Evolutionary conservation across 176 grass and related monocot species (phyloP), one percentile per base, ranked within the genome.

Genomic region (Puccinellia tenuiflora): DNA sequence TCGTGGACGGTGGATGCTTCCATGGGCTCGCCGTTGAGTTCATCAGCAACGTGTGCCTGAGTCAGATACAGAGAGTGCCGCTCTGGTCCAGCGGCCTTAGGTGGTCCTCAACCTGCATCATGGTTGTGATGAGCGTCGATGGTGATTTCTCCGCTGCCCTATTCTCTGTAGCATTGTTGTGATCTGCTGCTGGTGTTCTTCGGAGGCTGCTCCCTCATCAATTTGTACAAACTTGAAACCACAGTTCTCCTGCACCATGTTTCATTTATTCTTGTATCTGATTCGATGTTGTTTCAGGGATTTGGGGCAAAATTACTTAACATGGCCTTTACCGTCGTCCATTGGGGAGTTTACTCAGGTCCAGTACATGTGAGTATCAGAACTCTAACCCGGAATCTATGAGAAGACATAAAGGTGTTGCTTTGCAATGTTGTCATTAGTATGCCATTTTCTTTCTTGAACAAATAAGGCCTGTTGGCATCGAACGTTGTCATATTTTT

Each of bases 301-400:
- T 35, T 86, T 97, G 38, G 0, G 0, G 7, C 83, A 87, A 68
- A 97, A 92, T 30, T 92, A 88, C 26, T 78, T 97, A 68, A 97
- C 91, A 12, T 91, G 90, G 33, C 33, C 33, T 34, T 34, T 97
- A 63, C 94, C 94, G 7, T 76, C 91, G 16, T 97, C 94, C 34
- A 72, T 97, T 3, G 94, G n/a, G n/a, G n/a, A n/a, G n/a, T n/a
- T n/a, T n/a, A n/a, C 87, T 25, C 75, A 60, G 56, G 73, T 97
- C 89, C 87, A 92, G 72, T 94, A 85, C 83, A 73, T 97, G 92
- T 97, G 77, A 84, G 45, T 75, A 69, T 67, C 56, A 67, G 0
- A 74, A 7, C 72, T 39, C 22, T 28, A 40, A 68, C 26, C 11
- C 30, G 68, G 29, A 40, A 37, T 34, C 7, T 3, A 43, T 43